phyloP scores from a whole-genome alignment of 768 basidiomycete genomes.

The Coprinopsis marcescibilis region DNA sequence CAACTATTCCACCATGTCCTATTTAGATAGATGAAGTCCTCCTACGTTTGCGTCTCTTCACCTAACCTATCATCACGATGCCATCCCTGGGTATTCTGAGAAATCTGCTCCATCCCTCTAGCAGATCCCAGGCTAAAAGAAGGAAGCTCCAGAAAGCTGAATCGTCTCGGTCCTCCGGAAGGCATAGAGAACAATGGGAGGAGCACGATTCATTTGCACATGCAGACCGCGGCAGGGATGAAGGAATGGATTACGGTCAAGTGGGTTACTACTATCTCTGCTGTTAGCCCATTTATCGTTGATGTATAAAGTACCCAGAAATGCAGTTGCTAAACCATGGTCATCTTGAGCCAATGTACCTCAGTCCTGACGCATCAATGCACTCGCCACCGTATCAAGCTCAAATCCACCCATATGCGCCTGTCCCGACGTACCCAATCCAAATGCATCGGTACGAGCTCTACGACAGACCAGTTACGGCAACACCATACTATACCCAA shows the following conservation, averaged over 20 bases:
- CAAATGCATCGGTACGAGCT: slow-evolving; percentile 1
- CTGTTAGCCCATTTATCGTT: background rate
- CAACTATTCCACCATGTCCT: background rate
- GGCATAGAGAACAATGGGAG: no score
- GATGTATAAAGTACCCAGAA: background rate
- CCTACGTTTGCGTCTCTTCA: background rate
- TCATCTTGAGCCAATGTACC: background rate
- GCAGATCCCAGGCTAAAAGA: background rate
- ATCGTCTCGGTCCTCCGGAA: no score
- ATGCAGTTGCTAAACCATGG: background rate
- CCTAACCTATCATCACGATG: background rate
- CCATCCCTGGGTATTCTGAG: slow-evolving; percentile 1
- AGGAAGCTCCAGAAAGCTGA: background rate
- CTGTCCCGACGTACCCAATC: slow-evolving; percentile 3
- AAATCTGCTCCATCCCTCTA: background rate
- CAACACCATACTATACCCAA: background rate
- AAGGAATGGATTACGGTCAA: background rate
- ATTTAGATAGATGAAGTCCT: no score
- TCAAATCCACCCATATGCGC: background rate
- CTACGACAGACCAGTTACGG: background rate
- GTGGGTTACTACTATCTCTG: background rate
- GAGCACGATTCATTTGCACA: no score
- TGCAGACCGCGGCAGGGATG: no score
- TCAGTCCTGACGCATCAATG: background rate
- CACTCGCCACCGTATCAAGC: background rate